phyloP scores from a whole-genome alignment of 2,329 filamentous ascomycete genomes.

The Clonostachys chloroleuca region DNA sequence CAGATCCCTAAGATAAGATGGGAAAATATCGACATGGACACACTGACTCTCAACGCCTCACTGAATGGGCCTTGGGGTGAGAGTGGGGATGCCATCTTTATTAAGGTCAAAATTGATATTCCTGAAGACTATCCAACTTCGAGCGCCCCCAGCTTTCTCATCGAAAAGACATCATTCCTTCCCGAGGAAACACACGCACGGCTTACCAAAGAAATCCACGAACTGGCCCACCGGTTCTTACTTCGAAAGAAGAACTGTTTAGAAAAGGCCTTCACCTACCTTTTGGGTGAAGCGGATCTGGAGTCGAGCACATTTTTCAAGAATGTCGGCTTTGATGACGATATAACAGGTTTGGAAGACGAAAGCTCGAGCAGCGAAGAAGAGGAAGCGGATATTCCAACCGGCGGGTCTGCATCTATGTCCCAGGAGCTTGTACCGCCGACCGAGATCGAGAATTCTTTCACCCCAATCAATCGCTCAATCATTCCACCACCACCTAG shows the following conservation, averaged over 20 bases:
- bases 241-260: conserved; percentile 57
- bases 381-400: conserved; percentile 57
- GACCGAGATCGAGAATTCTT: conserved; percentile 46
- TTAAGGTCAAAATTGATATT: conserved; percentile 58
- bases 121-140: conserved; percentile 54
- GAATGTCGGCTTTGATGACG: conserved; percentile 51
- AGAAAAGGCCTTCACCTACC: conserved; percentile 56
- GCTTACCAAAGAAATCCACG: conserved; percentile 50
- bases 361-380: conserved; percentile 89
- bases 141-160: conserved; percentile 52
- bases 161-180: conserved; percentile 62
- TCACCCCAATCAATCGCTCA: conserved; percentile 45
- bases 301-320: conserved; percentile 58
- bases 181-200: conserved; percentile 45
- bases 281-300: conserved; percentile 59
- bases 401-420: conserved; percentile 52
- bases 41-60: conserved; percentile 52
- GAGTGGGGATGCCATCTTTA: conserved; percentile 51
- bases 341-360: conserved; percentile 50
- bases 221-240: conserved; percentile 51
- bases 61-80: conserved; percentile 61
- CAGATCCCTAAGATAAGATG: conserved; percentile 61
- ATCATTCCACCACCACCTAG: conserved; percentile 53
- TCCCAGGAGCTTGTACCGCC: conserved; percentile 56
- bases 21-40: conserved; percentile 62